Conservation (phyloP, 108 stramenopile species). For the Conticribra weissflogii region DNA sequence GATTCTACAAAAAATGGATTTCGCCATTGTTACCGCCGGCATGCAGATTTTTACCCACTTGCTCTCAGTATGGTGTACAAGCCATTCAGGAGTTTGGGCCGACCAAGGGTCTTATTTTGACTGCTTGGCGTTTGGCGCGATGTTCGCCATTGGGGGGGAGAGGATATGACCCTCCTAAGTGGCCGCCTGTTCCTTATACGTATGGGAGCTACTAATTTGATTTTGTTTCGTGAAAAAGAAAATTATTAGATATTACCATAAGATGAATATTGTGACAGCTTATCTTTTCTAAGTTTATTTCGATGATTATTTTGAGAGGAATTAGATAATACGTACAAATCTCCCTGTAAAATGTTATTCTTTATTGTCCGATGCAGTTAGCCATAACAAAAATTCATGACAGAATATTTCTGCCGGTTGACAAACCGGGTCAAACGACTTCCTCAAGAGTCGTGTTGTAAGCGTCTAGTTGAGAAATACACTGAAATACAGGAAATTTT, state of each 20-base stretch:
- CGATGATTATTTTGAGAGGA: too few species aligned
- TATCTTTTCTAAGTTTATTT: too few species aligned
- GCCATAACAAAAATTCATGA: too few species aligned
- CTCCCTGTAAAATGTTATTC: too few species aligned
- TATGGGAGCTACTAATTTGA: slow-evolving; percentile 71
- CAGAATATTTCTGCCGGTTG: too few species aligned
- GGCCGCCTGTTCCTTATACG: slow-evolving; percentile 80
- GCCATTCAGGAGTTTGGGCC: slow-evolving; percentile 86
- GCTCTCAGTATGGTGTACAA: slow-evolving; percentile 86
- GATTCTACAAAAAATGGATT: slow-evolving; percentile 84
- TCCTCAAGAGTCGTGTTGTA: slow-evolving; percentile 46
- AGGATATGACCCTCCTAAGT: slow-evolving; percentile 89
- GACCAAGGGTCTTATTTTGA: slow-evolving; percentile 72
- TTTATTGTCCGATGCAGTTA: too few species aligned
- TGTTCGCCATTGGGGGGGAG: slow-evolving; percentile 87
- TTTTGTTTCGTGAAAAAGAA: slow-evolving; percentile 1
- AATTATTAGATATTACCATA: not conserved
- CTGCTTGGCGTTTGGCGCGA: slow-evolving; percentile 79
- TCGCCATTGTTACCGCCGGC: slow-evolving; percentile 86
- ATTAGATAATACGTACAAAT: too few species aligned
- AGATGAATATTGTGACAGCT: slow-evolving; percentile 1
- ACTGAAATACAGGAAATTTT: slow-evolving; percentile 11
- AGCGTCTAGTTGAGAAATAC: slow-evolving; percentile 36
- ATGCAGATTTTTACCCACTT: slow-evolving; percentile 90
- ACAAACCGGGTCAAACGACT: slow-evolving; percentile 16